Percentiles rank a stretch among this genome's conserved stretches.
phyloP scores from a whole-genome alignment of 805 yeast species.

The Isabelozyma gotoi region DNA sequence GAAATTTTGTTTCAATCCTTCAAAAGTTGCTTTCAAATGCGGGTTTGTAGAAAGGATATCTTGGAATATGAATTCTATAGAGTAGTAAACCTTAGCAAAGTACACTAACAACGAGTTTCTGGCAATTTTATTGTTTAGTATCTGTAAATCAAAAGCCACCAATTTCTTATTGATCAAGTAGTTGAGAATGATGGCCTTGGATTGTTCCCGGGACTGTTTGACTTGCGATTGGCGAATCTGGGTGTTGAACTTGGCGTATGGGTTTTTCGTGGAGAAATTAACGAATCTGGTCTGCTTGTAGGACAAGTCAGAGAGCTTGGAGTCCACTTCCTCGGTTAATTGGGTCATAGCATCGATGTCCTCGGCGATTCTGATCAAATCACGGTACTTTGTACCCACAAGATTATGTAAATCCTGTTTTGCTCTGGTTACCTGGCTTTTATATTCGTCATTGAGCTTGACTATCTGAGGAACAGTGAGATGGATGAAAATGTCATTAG shows the following conservation, averaged over 20 bases:
- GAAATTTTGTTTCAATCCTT: constrained; percentile 22
- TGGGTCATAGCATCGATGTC: constrained; percentile 34
- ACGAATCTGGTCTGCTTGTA: constrained; percentile 28
- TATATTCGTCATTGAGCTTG: constrained; percentile 26
- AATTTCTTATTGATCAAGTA: constrained; percentile 29
- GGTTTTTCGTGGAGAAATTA: constrained; percentile 17
- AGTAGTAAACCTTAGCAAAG: constrained; percentile 34
- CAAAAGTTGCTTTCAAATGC: constrained; percentile 13
- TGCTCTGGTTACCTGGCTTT: constrained; percentile 23
- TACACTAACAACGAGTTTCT: constrained; percentile 22
- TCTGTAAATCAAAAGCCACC: constrained; percentile 27
- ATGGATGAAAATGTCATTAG: constrained; percentile 34
- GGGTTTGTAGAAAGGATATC: constrained; percentile 13
- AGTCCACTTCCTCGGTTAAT: constrained; percentile 20
- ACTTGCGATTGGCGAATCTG: constrained; percentile 14
- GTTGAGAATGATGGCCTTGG: constrained; percentile 25
- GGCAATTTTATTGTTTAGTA: constrained; percentile 18
- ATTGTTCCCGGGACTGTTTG: constrained; percentile 13
- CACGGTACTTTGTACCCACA: constrained; percentile 42
- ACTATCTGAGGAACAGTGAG: constrained; percentile 33
- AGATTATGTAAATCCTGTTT: constrained; percentile 33
- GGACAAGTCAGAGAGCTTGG: constrained; percentile 28
- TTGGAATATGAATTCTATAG: constrained; percentile 23
- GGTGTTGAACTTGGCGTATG: constrained; percentile 19
- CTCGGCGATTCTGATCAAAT: constrained; percentile 43